A percentile compares a stretch with the other conserved stretches of the same genome.
Conservation (phyloP, 768 basidiomycete species). For the Wakefieldia striispora region DNA sequence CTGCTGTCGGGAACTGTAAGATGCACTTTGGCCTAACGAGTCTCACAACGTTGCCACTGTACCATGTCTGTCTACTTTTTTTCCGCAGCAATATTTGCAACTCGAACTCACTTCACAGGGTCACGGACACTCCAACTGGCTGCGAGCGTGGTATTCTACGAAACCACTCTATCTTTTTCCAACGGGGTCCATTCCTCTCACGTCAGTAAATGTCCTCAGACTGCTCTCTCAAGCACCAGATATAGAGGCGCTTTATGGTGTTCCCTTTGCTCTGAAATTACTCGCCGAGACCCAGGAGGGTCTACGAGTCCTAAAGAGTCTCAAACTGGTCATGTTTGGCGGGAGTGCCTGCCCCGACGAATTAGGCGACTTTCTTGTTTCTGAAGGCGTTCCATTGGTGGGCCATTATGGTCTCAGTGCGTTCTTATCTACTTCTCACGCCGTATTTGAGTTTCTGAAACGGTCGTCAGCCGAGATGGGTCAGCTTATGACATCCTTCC, state of each 20-base stretch:
- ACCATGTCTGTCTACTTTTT: constrained; percentile 24
- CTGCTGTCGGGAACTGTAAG: constrained; percentile 34
- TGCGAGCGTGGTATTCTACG: constrained; percentile 43
- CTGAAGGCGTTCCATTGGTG: constrained; percentile 47
- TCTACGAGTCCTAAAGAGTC: constrained; percentile 36
- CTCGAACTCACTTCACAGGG: constrained; percentile 6
- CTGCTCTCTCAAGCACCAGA: constrained; percentile 36
- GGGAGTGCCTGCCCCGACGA: constrained; percentile 55
- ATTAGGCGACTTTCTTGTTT: constrained; percentile 48
- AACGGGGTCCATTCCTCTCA: constrained; percentile 42
- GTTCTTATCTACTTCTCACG: constrained; percentile 8
- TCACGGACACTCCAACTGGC: constrained; percentile 26
- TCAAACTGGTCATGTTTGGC: constrained; percentile 50
- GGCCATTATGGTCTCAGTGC: constrained; percentile 49
- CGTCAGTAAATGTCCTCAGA: constrained; percentile 41
- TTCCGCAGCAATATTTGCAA: not conserved
- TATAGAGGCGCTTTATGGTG: constrained; percentile 34
- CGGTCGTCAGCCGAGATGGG: constrained; percentile 30
- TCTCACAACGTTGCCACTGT: constrained; percentile 31
- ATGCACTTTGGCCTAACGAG: constrained; percentile 27
- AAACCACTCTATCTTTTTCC: constrained; percentile 45
- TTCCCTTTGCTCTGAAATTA: constrained; percentile 41
- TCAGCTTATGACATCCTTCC: constrained; percentile 45
- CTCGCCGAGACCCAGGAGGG: constrained; percentile 50
- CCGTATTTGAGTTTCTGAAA: not conserved